Percentiles rank a stretch among this genome's conserved stretches.
Evolutionary conservation across 1,284 basidiomycete genomes (phyloP).

Genomic region (Cutaneotrichosporon sp.): DNA sequence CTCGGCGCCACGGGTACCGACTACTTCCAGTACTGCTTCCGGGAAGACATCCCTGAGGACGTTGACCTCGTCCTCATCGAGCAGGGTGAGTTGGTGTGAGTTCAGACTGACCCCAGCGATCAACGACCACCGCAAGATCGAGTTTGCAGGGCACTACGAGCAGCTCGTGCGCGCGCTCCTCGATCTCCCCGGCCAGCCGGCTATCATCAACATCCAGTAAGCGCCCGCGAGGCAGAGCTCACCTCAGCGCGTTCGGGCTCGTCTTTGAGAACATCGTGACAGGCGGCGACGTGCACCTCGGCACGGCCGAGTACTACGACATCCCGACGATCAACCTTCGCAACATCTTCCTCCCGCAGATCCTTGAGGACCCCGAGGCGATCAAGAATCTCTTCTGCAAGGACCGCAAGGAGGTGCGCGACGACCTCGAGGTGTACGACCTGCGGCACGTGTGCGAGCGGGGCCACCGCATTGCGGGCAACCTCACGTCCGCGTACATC

Average conservation of each 20-base stretch:
- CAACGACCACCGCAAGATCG: not conserved
- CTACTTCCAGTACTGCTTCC: slow-evolving; percentile 5
- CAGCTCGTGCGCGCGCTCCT: slow-evolving; percentile 13
- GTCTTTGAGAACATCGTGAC: not conserved
- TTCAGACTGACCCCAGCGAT: not conserved
- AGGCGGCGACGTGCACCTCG: slow-evolving; percentile 5
- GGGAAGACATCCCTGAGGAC: not conserved
- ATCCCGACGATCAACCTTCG: slow-evolving; percentile 41
- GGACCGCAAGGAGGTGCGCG: not conserved
- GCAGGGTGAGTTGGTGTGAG: not conserved
- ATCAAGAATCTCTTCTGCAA: slow-evolving; percentile 6
- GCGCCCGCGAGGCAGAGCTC: not conserved
- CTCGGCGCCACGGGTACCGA: slow-evolving; percentile 11
- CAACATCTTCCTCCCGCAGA: slow-evolving; percentile 30
- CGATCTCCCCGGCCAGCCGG: slow-evolving; percentile 3
- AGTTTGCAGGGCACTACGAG: not conserved
- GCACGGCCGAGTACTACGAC: slow-evolving; percentile 37
- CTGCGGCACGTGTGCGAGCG: slow-evolving; percentile 29
- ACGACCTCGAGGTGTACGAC: slow-evolving; percentile 29
- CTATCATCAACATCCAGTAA: slow-evolving; percentile 6
- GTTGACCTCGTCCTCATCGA: not conserved
- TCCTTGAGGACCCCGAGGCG: slow-evolving; percentile 13
- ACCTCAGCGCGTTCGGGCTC: slow-evolving; percentile 1
- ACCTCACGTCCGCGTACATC: slow-evolving; percentile 42
- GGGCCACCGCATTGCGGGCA: slow-evolving; percentile 33